Percentiles rank a stretch among this genome's conserved stretches.
Conservation (phyloP, 2,329 filamentous ascomycete species). For the Nothophoma quercina region DNA sequence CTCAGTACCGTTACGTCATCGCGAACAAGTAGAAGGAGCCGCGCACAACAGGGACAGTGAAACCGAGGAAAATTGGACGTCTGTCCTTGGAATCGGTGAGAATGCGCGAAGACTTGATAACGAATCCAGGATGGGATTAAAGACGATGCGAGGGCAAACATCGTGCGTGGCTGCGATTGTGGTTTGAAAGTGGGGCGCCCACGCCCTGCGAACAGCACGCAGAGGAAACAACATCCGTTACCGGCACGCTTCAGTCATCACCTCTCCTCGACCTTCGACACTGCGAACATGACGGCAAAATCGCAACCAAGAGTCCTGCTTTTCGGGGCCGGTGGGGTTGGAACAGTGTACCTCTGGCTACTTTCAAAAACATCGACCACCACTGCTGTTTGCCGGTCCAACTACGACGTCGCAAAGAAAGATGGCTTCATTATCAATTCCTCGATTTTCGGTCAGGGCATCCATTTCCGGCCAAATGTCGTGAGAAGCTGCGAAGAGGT, state of each 20-base stretch:
- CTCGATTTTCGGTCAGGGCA: constrained; percentile 43
- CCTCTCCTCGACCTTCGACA: neutral
- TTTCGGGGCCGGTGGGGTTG: constrained; percentile 55
- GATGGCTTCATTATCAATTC: constrained; percentile 54
- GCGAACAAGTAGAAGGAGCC: too few species aligned
- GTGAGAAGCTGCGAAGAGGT: constrained; percentile 49
- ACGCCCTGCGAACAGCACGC: constrained; percentile 8
- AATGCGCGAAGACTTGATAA: neutral
- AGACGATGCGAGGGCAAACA: neutral
- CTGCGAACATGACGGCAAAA: constrained; percentile 14
- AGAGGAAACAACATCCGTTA: neutral
- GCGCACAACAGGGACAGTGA: too few species aligned
- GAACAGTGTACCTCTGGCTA: constrained; percentile 53
- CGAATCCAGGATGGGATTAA: too few species aligned
- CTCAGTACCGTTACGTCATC: too few species aligned
- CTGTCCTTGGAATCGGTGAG: too few species aligned
- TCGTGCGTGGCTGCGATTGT: neutral
- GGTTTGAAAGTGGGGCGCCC: constrained; percentile 8
- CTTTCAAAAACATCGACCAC: constrained; percentile 50
- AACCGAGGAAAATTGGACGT: too few species aligned
- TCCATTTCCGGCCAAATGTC: constrained; percentile 47
- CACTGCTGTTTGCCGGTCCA: constrained; percentile 57
- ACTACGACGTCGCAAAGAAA: constrained; percentile 52
- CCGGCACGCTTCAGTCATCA: neutral
- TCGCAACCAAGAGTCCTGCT: constrained; percentile 41